Evolutionary conservation across 2,329 filamentous ascomycete species (phyloP), one percentile per base, ranked within the genome.

Genomic region (Colletotrichum sojae): DNA sequence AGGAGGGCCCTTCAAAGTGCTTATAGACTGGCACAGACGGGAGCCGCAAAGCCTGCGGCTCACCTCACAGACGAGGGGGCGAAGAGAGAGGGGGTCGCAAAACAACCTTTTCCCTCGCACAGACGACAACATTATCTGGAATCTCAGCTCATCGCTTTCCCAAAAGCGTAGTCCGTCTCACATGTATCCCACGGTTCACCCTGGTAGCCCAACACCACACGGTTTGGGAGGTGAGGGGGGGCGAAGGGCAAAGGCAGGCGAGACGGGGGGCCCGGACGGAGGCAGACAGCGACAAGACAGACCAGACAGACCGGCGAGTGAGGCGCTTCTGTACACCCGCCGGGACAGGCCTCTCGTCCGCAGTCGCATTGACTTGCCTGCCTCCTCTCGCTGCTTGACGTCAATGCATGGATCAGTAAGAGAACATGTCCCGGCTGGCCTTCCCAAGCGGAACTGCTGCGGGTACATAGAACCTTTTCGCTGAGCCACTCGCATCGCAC

Each of bases 131-230:
- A 66, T 48, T 53, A 66, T 66, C 39, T 56, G 56, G 55, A 56
- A 66, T 60, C 62, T 69, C 66, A 61, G 45, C 62, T 66, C 66
- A 69, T 69, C 62, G 46, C 62, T 58, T 69, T 69, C 55, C 62
- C 62, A 66, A 66, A 66, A 69, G 62, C 62, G 66, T 69, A 69
- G 48, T 31, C 49, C 49, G 62, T 66, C 66, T 69, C 62, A 66
- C 55, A 66, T 56, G 25, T 56, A 15, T 27, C 66, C 22, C 66
- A 69, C 62, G 62, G 66, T 60, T 69, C 62, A 69, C 55, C 66
- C 62, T 60, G 31, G 31, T 60, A 46, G 64, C 45, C 64, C 36
- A 53, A 39, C 18, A 8, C 51, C 55, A 48, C 22, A 60, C 56
- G 31, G 43, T 45, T 56, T 54, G 25, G 43, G 22, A 43, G 6